Evolutionary conservation across 768 basidiomycete species (phyloP).

Genomic region (Rossbeevera mucosa): DNA sequence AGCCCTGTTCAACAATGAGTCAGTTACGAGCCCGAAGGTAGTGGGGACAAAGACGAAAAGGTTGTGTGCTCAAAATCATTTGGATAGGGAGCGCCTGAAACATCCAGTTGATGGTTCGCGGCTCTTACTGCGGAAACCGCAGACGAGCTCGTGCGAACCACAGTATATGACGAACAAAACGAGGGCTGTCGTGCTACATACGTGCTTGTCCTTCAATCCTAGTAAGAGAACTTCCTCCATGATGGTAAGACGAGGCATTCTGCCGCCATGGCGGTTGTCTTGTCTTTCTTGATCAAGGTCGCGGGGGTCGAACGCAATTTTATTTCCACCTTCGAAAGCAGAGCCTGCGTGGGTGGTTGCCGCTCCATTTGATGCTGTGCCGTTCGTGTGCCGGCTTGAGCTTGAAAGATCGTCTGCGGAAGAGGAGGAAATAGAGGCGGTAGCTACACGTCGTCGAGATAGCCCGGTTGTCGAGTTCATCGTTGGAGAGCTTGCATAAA

Average conservation of each 20-base stretch:
- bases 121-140: slow-evolving; percentile 18
- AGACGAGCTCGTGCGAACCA: slow-evolving; percentile 6
- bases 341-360: slow-evolving; percentile 63
- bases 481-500: slow-evolving; percentile 20
- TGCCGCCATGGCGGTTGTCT: slow-evolving; percentile 60
- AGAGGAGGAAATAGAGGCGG: slow-evolving; percentile 34
- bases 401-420: slow-evolving; percentile 37
- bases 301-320: slow-evolving; percentile 90
- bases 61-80: slow-evolving; percentile 3
- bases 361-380: slow-evolving; percentile 27
- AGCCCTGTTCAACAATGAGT: slow-evolving; percentile 51
- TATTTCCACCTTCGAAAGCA: slow-evolving; percentile 81
- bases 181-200: slow-evolving; percentile 32
- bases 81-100: not conserved
- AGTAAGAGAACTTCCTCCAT: slow-evolving; percentile 96
- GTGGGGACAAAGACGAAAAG: not conserved
- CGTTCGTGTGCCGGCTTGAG: slow-evolving; percentile 28
- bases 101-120: not conserved
- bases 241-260: slow-evolving; percentile 81
- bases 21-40: slow-evolving; percentile 5
- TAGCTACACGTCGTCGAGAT: slow-evolving; percentile 54
- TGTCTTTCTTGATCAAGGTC: slow-evolving; percentile 75
- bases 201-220: slow-evolving; percentile 96
- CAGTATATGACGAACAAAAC: slow-evolving; percentile 4
- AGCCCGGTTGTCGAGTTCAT: slow-evolving; percentile 54